A percentile compares a stretch with the other conserved stretches of the same genome.
These are phyloP conservation scores for Tricholomella constricta DNA, from an alignment of 768 basidiomycete species.

Conservation along the genomic window DNA sequence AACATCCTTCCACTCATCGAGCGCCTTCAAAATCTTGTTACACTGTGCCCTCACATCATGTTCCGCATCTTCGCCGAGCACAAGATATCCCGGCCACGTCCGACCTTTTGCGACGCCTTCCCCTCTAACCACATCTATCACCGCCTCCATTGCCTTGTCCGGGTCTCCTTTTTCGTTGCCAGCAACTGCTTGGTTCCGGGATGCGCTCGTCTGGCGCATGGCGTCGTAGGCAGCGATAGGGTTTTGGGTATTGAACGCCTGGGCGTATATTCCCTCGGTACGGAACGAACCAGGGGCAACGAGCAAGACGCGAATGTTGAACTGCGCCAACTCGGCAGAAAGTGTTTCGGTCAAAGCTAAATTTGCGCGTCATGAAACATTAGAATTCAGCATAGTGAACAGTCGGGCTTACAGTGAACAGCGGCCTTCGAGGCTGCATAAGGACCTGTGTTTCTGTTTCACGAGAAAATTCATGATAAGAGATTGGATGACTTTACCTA, in stretches of 20 bases:
- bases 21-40: conserved; percentile 39
- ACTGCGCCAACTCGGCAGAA: conserved; percentile 52
- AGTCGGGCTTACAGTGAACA: conserved; percentile 43
- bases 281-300: conserved; percentile 64
- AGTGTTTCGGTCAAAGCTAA: conserved; percentile 60
- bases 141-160: conserved; percentile 53
- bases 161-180: conserved; percentile 59
- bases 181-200: conserved; percentile 34
- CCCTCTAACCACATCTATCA: conserved; percentile 49
- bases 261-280: conserved; percentile 55
- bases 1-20: conserved; percentile 60
- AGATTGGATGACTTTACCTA: conserved; percentile 29
- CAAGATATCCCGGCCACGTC: conserved; percentile 48
- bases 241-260: conserved; percentile 38
- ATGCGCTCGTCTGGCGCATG: conserved; percentile 33
- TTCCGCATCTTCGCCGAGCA: conserved; percentile 57
- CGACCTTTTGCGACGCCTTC: conserved; percentile 53
- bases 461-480: conserved; percentile 1
- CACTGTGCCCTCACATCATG: conserved; percentile 52
- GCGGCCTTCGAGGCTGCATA: conserved; percentile 65
- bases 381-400: neutral
- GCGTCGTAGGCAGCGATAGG: conserved; percentile 53
- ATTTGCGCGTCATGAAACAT: neutral
- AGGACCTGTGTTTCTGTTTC: conserved; percentile 32
- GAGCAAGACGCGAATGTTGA: conserved; percentile 57